phyloP scores from a whole-genome alignment of 139 green algal species.

The Raphidocelis subcapitata region DNA sequence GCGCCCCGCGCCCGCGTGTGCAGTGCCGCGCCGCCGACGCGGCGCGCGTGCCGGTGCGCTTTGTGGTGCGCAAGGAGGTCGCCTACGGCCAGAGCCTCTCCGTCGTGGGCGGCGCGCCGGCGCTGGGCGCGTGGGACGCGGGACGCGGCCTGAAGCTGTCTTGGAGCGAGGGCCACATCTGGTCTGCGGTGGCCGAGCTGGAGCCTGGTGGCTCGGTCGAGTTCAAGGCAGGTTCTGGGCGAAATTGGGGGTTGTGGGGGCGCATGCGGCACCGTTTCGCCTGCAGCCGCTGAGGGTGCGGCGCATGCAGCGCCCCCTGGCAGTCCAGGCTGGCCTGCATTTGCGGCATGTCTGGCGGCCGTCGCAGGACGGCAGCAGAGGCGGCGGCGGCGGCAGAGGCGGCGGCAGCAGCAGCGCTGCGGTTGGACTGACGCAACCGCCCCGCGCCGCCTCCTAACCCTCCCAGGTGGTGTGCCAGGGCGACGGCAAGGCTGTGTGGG shows the following conservation, averaged over 20 bases:
- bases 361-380: too few relatives aligned
- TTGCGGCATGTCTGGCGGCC: not conserved
- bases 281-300: too few relatives aligned
- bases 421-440: too few relatives aligned
- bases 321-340: not conserved
- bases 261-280: not conserved
- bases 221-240: constrained; percentile 58
- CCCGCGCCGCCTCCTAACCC: too few relatives aligned
- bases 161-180: constrained; percentile 75
- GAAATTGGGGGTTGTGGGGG: not conserved
- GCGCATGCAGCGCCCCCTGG: not conserved
- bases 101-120: constrained; percentile 34
- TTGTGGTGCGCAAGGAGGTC: constrained; percentile 28
- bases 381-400: not conserved
- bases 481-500: too few relatives aligned
- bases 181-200: constrained; percentile 43
- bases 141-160: constrained; percentile 30
- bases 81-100: constrained; percentile 42
- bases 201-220: constrained; percentile 45
- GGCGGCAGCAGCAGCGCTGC: too few relatives aligned
- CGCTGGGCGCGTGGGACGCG: constrained; percentile 26
- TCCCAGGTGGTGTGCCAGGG: too few relatives aligned
- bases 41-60: constrained; percentile 23
- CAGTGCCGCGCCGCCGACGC: not conserved
- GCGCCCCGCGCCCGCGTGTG: too few relatives aligned